Evolutionary conservation across 1,284 basidiomycete genomes (phyloP), one percentile per base, ranked within the genome.

Genomic region (Naganishia sp.): DNA sequence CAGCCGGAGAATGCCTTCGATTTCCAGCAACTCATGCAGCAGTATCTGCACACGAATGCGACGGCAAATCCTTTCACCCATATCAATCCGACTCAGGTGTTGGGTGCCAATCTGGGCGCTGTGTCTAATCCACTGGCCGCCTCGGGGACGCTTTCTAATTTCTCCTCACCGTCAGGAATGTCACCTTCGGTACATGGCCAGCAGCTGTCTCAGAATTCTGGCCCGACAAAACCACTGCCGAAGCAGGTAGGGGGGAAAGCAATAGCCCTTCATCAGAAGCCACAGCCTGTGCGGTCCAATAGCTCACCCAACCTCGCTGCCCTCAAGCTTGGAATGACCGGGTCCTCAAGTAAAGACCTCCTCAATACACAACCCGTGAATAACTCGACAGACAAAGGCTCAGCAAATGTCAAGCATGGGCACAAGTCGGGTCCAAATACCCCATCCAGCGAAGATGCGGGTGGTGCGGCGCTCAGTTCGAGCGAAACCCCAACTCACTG

Each of bases 61-160:
- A 64, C 74, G 13, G 72, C 73, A 16, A 63, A 65, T 46, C 86
- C 86, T 4, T 91, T 86, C 80, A 92, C 90, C 39, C 89, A 91
- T 77, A 89, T 94, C 69, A 90, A 94, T 80, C 92, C 92, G 2
- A 88, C 87, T 23, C 90, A 94, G 77, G 89, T 93, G 55, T 81
- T 92, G 63, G 83, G 86, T 18, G 50, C 67, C 39, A 89, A 88
- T 72, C 83, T 86, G 44, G 86, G 86, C 52, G 87, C 18, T 5
- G 48, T 48, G 21, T 21, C 45, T 10, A 88, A 61, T 42, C 59
- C 59, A 6, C 18, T 61, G 23, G 88, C 87, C 44, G 89, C 49
- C 36, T 50, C 53, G 7, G 60, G 59, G 28, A 64, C 63, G 46
- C 52, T 55, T 18, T 60, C 59, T 42, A 63, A 53, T 33, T 63